Evolutionary conservation across 306 rosid genomes (phyloP), one percentile per base, ranked within the genome.

Genomic region (Argentina anserina): DNA sequence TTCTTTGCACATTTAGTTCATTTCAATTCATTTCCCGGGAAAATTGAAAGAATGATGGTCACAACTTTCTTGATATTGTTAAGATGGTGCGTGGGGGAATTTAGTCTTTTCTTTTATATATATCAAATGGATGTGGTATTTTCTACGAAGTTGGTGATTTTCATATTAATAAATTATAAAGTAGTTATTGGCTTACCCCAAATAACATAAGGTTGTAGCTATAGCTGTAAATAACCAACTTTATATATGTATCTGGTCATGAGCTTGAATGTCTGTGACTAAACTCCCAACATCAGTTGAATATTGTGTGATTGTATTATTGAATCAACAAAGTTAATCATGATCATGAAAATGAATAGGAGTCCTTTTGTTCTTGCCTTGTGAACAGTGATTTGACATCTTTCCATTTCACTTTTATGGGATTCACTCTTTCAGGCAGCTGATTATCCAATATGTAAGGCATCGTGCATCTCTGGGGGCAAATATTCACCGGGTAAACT

Each of bases 381-480:
- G 15, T 10, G 3, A 28, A 5, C 20, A 15, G 60, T 31, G 34
- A 0, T 26, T 49, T 80, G 63, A 41, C 34, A 64, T 62, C 17
- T 70, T 42, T 75, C 60, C 72, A 31, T 72, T 82, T 77, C 70
- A 53, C 75, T 46, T 50, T 68, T 25, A 12, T 71, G 66, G 62
- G 28, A 73, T 42, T 71, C 74, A 64, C 76, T 65, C 67, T 87
- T 81, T 71, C 90, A 94, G 97, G 91, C 82, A 85, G 78, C 69
- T 91, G 91, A 76, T 91, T 85, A 83, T 91, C 79, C 95, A 91
- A 76, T 94, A 94, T 78, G 95, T 76, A 74, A 88, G 87, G 83
- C 75, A 86, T 72, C 98, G 96, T 70, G 97, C 89, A 53, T 83
- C 78, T 65, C 90, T 84, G 59, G 97, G 98, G 63, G 87, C 88